Conservation (phyloP, 306 rosid genomes). For the Fragaria ananassa region DNA sequence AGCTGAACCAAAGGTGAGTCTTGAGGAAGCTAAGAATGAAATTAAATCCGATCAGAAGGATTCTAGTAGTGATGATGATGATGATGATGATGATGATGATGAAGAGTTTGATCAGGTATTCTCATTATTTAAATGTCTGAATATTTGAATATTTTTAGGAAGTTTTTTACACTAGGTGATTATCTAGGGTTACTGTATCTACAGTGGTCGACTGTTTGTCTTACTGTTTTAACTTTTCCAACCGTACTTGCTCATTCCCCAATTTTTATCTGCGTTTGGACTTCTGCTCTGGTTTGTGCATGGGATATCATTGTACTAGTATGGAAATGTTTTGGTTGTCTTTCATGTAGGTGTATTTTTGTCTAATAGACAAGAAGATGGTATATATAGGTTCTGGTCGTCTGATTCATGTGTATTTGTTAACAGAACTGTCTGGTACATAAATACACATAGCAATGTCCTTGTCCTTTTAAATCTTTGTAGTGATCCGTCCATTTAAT, state of each 20-base stretch:
- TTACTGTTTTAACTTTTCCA: background rate
- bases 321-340: background rate
- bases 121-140: background rate
- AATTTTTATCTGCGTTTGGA: background rate
- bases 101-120: constrained; percentile 33
- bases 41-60: constrained; percentile 24
- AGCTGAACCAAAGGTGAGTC: constrained; percentile 34
- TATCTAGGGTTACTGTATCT: background rate
- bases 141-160: background rate
- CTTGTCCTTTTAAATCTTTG: background rate
- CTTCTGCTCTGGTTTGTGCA: background rate
- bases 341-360: background rate
- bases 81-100: constrained; percentile 35
- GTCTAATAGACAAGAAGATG: background rate
- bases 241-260: background rate
- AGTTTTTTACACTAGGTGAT: background rate
- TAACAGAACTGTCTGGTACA: background rate
- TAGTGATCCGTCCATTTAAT: background rate
- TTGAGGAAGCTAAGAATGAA: constrained; percentile 31
- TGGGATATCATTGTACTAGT: background rate
- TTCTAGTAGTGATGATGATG: constrained; percentile 23
- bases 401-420: background rate
- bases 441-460: background rate
- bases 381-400: background rate
- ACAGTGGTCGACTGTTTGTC: background rate